Evolutionary conservation across 106 monocot species (phyloP), one percentile per base, ranked within the genome.

Genomic region (Platanthera zijinensis): DNA sequence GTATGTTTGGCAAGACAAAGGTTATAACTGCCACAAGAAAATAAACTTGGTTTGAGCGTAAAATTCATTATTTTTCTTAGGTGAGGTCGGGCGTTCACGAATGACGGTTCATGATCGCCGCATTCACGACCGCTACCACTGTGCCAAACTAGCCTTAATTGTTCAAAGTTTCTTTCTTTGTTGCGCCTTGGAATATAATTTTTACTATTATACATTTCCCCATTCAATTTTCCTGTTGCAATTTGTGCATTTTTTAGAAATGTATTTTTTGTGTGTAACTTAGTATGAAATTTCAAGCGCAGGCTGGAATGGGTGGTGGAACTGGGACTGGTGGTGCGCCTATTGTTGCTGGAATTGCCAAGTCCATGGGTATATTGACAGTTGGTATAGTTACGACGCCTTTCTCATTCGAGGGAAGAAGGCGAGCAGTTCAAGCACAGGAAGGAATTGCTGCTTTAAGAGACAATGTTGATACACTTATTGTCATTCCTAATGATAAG

Each of bases 231-330:
- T 11, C 66, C 32, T 66, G 32, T 3, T 30, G 32, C 66, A 66
- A 66, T 32, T 66, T 7, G 28, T 25, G 32, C 66, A 30, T 66
- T 11, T 66, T 66, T 66, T 32, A 10, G 32, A 30, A 32, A 22
- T 63, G 62, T 21, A 12, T 59, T 66, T 66, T 25, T 66, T 32
- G 8, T 66, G 3, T 32, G 10, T 66, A 12, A 30, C 5, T 73
- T 51, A 11, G 25, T 47, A 51, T 73, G 73, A 15, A 52, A 51
- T 8, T 73, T 78, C 48, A 72, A 75, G 10, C 71, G 48, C 79
- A 86, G 86, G 86, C 83, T 75, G 83, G 86, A 69, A 86, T 86
- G 86, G 86, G 86, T 61, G 86, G 86, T 14, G 86, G 86, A 32
- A 86, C 86, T 72, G 86, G 86, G 57, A 86, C 86, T 62, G 83